A percentile compares a stretch with the other conserved stretches of the same genome.
phyloP scores from a whole-genome alignment of 1,284 basidiomycete genomes.

The Anthracocystis setariae region DNA sequence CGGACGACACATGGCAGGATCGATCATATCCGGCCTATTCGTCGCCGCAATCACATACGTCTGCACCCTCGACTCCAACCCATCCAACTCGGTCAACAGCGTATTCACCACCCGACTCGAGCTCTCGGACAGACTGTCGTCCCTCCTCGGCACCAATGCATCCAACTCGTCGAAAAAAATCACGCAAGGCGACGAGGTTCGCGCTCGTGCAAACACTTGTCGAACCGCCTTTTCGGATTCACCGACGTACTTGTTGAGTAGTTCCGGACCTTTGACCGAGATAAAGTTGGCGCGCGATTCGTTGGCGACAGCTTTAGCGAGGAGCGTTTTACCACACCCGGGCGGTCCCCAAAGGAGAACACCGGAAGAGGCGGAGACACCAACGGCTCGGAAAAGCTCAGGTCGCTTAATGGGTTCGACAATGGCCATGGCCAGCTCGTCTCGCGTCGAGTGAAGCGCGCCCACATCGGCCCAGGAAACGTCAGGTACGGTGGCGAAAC shows the following conservation, averaged over 20 bases:
- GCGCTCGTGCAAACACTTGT: slow-evolving; percentile 88
- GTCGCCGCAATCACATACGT: slow-evolving; percentile 98
- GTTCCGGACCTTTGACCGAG: slow-evolving; percentile 93
- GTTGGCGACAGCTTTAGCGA: slow-evolving; percentile 96
- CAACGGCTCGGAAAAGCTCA: slow-evolving; percentile 85
- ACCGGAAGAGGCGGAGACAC: slow-evolving; percentile 79
- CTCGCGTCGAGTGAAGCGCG: slow-evolving; percentile 83
- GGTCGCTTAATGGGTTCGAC: slow-evolving; percentile 92
- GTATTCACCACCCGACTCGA: slow-evolving; percentile 98
- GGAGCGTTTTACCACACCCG: slow-evolving; percentile 93
- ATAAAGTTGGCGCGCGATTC: slow-evolving; percentile 95
- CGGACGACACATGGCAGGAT: slow-evolving; percentile 97
- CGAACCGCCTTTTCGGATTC: slow-evolving; percentile 95
- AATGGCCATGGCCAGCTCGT: slow-evolving; percentile 95
- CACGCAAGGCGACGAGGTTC: slow-evolving; percentile 87
- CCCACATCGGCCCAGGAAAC: slow-evolving; percentile 95
- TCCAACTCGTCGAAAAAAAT: slow-evolving; percentile 97
- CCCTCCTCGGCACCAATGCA: slow-evolving; percentile 90
- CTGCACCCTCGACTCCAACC: slow-evolving; percentile 82
- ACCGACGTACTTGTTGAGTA: slow-evolving; percentile 96
- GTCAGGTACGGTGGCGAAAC: slow-evolving; percentile 94
- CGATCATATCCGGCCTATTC: slow-evolving; percentile 98
- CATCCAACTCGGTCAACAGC: slow-evolving; percentile 93
- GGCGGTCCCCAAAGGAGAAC: slow-evolving; percentile 98
- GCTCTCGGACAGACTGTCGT: slow-evolving; percentile 90